Evolutionary conservation across 2,329 filamentous ascomycete species (phyloP).

Genomic region (Beauveria medogensis): DNA sequence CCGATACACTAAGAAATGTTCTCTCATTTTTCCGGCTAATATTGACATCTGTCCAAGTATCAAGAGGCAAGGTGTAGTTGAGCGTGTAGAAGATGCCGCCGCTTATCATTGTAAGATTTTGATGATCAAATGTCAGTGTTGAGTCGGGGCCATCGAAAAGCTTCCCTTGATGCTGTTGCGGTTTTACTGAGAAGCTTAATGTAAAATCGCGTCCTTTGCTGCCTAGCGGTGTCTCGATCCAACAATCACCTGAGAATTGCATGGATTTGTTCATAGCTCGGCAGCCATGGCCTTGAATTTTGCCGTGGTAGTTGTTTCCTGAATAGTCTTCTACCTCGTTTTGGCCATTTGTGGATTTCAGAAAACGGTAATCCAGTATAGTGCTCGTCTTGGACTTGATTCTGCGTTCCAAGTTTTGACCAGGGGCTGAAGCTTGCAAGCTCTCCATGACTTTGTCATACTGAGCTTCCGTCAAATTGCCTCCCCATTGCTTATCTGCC

Average conservation of each 20-base stretch:
- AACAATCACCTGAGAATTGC: conserved; percentile 27
- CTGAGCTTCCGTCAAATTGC: conserved; percentile 11
- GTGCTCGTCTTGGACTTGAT: conserved; percentile 13
- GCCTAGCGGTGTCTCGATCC: conserved; percentile 36
- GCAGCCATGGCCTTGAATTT: conserved; percentile 3
- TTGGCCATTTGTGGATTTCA: conserved; percentile 20
- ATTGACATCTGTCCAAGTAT: conserved; percentile 13
- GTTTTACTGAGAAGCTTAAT: conserved; percentile 34
- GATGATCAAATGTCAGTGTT: conserved; percentile 7
- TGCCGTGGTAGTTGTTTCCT: conserved; percentile 16
- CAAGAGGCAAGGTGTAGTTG: conserved; percentile 11
- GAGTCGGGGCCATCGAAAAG: conserved; percentile 13
- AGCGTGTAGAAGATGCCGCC: conserved; percentile 11
- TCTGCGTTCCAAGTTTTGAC: conserved; percentile 17
- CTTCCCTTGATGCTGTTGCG: conserved; percentile 6
- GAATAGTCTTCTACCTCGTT: conserved; percentile 13
- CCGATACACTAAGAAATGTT: neutral
- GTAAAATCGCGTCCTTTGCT: conserved; percentile 52
- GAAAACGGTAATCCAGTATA: conserved; percentile 16
- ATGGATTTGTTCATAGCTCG: conserved; percentile 27
- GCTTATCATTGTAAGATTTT: conserved; percentile 12
- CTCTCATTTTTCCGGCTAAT: neutral
- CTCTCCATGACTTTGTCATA: conserved; percentile 14
- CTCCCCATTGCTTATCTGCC: conserved; percentile 20
- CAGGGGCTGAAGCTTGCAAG: conserved; percentile 16